Evolutionary conservation across 768 basidiomycete genomes (phyloP), one percentile per base, ranked within the genome.

Genomic region (Pulveroboletus sp.): DNA sequence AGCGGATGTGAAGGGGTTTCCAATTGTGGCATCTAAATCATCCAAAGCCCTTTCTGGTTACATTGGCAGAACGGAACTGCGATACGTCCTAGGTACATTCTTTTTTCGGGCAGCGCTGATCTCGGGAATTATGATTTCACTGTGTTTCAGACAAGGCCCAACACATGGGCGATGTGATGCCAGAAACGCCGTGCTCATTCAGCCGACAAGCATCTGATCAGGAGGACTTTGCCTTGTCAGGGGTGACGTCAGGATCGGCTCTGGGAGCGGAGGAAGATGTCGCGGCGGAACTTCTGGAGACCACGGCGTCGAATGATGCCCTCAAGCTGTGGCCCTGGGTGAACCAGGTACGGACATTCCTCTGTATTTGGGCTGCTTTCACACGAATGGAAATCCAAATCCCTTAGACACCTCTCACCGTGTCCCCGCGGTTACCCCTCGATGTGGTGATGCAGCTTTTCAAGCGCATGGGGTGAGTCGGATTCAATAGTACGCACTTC

Each of bases 381-480:
- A 31, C 21, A 21, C 43, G 43, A 18, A 53, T 48, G 43, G 52
- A 6, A 40, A 26, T 27, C 33, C 43, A 6, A 40, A 26, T 27
- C 33, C 43, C 44, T 42, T 33, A 99, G 96, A 95, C 93, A 0
- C 93, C 95, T 1, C 78, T 99, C 61, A 93, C 90, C 0, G 93
- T 96, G 10, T 86, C 93, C 6, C 86, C 93, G 1, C 89, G 90
- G 55, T 77, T 96, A 36, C 93, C 93, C 0, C 74, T 99, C 38
- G 96, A 99, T 67, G 93, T 97, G 47, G 92, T 94, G 8, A 92
- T 96, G 88, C 93, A 99, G 63, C 71, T 99, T 26, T 99, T 98
- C 76, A 91, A 95, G 65, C 80, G 92, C 40, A 90, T 99, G 87
- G 96, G 96, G 96, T 96, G 62, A 58, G 91, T 76, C 12, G 1